Percentiles rank a stretch among this genome's conserved stretches.
phyloP scores from a whole-genome alignment of 768 basidiomycete genomes.

The Cystofilobasidium bisporidii region DNA sequence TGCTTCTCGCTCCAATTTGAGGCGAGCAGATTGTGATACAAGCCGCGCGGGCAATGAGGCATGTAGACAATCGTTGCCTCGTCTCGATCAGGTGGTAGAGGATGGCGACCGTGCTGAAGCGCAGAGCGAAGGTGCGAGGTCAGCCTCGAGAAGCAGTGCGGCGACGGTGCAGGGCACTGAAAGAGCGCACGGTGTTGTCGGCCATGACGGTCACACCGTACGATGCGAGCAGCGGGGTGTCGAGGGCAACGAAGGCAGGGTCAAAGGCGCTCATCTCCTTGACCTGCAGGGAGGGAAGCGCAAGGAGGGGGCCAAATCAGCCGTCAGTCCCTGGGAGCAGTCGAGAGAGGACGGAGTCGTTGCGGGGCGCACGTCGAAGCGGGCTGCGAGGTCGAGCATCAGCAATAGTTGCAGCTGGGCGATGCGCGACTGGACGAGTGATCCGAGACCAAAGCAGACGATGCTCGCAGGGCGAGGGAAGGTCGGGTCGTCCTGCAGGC shows the following conservation, averaged over 20 bases:
- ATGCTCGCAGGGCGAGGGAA: constrained; percentile 13
- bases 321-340: not conserved
- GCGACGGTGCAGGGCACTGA: not conserved
- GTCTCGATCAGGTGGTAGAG: not conserved
- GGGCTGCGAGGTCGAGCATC: constrained; percentile 16
- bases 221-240: constrained; percentile 1
- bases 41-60: constrained; percentile 21
- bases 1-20: constrained; percentile 18
- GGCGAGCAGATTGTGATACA: constrained; percentile 20
- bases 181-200: constrained; percentile 12
- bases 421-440: constrained; percentile 13
- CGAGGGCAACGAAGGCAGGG: constrained; percentile 12
- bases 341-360: not conserved
- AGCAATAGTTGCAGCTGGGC: constrained; percentile 21
- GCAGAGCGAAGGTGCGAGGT: not conserved
- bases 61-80: constrained; percentile 9
- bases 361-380: constrained; percentile 7
- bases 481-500: not conserved
- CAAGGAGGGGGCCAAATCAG: no score
- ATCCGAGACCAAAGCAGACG: constrained; percentile 17
- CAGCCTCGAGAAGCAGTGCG: no score
- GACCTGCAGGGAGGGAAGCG: constrained; percentile 2
- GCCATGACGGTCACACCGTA: constrained; percentile 7
- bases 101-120: constrained; percentile 19
- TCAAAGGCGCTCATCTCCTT: constrained; percentile 13